Evolutionary conservation across 2,329 filamentous ascomycete species (phyloP), one percentile per base, ranked within the genome.

Genomic region (Sordariomycetes sp.): DNA sequence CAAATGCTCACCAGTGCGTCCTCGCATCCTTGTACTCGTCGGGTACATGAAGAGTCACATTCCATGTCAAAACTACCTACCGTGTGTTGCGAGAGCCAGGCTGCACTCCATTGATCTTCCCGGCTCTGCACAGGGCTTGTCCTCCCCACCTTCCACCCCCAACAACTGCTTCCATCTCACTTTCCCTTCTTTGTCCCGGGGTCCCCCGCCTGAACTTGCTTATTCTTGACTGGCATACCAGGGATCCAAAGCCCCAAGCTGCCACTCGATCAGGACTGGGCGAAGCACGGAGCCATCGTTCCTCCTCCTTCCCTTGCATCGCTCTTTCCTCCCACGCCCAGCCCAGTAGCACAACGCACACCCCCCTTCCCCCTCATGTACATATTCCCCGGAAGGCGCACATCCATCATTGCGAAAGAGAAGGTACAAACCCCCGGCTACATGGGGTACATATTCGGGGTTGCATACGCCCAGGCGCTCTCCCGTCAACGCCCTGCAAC

Each of bases 281-380:
- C 28, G 28, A 32, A 32, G 28, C 8, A 32, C 8, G 28, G 28
- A 32, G 8, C 28, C 28, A 32, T 32, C 28, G 28, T 32, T 32
- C 28, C 28, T 32, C 8, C 28, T 32, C 28, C 8, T 32, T 32
- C 28, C 28, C 28, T 32, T 8, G 28, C 28, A 32, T 54, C 25
- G 37, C 34, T 46, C 60, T 58, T 43, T 52, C 43, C 59, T 59
- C 59, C 59, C 57, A 52, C 58, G 53, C 24, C 58, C 61, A 59
- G 59, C 61, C 65, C 63, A 63, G 63, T 46, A 46, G 7, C 64
- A 64, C 65, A 61, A 63, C 63, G 62, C 62, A 61, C 61, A 64
- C 59, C 62, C 61, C 64, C 62, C 60, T 55, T 52, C 35, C 63
- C 64, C 60, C 64, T 62, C 60, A 53, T 60, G 59, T 60, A 58